Conservation (phyloP, 192 early-diverging fungal genomes). For the Gorgonomyces haynaldii region DNA sequence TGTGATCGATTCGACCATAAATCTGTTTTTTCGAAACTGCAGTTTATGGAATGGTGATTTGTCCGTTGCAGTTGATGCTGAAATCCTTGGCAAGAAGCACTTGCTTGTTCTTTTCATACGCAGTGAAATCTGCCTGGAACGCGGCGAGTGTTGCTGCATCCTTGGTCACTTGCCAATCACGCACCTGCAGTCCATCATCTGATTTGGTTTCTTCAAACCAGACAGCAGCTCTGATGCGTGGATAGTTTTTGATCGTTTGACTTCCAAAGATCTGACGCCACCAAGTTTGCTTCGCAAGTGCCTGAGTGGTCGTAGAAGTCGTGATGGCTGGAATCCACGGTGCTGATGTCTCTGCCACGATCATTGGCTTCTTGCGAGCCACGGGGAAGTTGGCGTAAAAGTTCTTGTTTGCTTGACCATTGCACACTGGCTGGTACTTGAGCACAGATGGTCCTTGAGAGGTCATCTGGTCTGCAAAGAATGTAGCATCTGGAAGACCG, state of each 20-base stretch:
- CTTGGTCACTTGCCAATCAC: no score
- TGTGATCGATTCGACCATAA: no score
- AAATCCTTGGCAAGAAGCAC: no score
- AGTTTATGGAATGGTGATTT: no score
- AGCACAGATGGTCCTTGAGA: not conserved
- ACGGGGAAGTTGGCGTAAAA: constrained; percentile 30
- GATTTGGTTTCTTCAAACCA: constrained; percentile 2
- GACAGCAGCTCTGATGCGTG: not conserved
- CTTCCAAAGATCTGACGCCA: constrained; percentile 15
- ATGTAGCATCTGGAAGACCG: not conserved
- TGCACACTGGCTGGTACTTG: not conserved
- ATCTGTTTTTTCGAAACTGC: no score
- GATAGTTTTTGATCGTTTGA: not conserved
- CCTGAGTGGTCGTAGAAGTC: constrained; percentile 3
- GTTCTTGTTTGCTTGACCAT: constrained; percentile 1
- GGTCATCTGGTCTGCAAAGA: constrained; percentile 7
- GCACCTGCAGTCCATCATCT: no score
- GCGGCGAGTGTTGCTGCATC: no score
- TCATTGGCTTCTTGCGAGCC: constrained; percentile 22
- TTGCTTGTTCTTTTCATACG: no score
- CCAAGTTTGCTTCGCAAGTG: constrained; percentile 25
- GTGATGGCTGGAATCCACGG: constrained; percentile 10
- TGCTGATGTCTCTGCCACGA: constrained; percentile 27
- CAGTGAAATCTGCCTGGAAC: no score
- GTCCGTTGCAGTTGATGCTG: no score